These are phyloP conservation scores for Exsudoporus frostii DNA, from an alignment of 768 basidiomycete species.

Conservation along the genomic window DNA sequence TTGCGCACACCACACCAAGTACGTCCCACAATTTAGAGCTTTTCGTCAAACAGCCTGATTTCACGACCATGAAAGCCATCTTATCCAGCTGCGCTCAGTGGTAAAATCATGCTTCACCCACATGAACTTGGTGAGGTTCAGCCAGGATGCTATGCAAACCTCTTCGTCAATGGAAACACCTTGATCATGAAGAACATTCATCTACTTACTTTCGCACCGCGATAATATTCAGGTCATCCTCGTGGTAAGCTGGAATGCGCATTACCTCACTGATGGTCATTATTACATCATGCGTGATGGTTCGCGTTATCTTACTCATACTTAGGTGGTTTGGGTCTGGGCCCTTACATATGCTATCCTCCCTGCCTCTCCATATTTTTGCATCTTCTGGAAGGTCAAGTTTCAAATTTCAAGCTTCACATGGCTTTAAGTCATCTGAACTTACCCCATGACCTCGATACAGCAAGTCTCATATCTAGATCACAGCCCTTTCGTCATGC, in stretches of 20 bases:
- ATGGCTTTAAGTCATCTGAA: neutral
- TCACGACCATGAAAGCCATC: neutral
- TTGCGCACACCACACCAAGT: no score
- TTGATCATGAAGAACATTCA: neutral
- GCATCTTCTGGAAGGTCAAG: neutral
- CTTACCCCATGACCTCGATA: neutral
- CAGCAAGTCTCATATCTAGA: neutral
- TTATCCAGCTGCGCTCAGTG: neutral
- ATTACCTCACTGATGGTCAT: neutral
- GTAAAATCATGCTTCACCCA: neutral
- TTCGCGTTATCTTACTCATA: neutral
- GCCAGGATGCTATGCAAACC: neutral
- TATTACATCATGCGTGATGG: neutral
- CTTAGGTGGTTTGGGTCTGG: neutral
- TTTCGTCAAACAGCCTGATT: neutral
- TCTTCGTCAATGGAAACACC: neutral
- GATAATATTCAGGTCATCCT: neutral
- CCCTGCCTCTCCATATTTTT: neutral
- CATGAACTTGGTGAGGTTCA: neutral
- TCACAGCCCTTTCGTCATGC: neutral
- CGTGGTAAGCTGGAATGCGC: neutral
- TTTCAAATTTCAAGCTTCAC: neutral
- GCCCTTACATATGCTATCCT: neutral
- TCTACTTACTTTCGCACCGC: slow-evolving; percentile 4
- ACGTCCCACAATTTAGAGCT: neutral